Evolutionary conservation across 768 basidiomycete species (phyloP), one percentile per base, ranked within the genome.

Genomic region (Serendipita sp.): DNA sequence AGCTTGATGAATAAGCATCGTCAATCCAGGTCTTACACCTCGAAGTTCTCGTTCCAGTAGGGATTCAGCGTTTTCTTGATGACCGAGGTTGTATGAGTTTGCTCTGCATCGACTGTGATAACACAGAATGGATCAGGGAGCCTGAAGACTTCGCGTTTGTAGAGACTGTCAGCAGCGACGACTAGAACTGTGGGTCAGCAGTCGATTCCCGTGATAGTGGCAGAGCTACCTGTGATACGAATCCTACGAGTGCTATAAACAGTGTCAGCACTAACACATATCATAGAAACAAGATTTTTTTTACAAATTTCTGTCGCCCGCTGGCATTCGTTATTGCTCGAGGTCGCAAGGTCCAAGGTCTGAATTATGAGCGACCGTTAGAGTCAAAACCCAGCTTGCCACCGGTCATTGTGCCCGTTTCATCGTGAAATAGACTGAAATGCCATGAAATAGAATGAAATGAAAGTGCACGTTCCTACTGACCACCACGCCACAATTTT

Each of bases 81-180:
- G 62, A 86, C 81, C 53, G 79, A 78, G 1, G 90, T 91, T 26
- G 87, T 86, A 70, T 81, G 82, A 14, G 86, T 86, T 72, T 91
- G 86, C 67, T 89, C 84, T 51, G 83, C 85, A 69, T 92, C 90
- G 64, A 92, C 86, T 3, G 87, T 89, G 53, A 95, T 78, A 13
- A 92, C 86, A 4, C 88, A 90, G 70, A 91, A 91, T 2, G 91
- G 91, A 72, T 92, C 90, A 2, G 91, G 91, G 9, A 90, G 77
- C 66, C 86, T 78, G 70, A 90, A 81, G 4, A 90, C 74, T 68
- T 90, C 88, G 30, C 88, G 81, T 71, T 90, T 90, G 65, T 76
- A 79, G 28, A 91, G 79, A 41, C 81, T 81, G 66, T 78, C 82
- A 42, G 89, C 92, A 28, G 84, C 85, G 68, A 85, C 83, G 63